Evolutionary conservation across 192 early-diverging fungal species (phyloP).

Genomic region (Coemansia sp.): DNA sequence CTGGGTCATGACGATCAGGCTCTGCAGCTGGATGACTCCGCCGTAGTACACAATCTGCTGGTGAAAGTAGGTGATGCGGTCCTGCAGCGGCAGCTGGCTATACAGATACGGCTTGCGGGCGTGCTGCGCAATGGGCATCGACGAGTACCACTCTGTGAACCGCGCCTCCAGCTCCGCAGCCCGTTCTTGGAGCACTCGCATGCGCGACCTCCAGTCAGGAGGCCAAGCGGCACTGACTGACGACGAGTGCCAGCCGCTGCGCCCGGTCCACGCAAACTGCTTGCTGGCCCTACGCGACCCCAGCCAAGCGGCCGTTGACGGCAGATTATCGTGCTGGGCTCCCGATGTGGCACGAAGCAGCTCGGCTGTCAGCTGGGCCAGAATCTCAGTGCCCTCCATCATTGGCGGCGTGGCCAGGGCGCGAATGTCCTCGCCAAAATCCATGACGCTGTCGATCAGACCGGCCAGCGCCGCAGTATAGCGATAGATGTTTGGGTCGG

Average conservation of each 20-base stretch:
- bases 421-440: conserved; percentile 46
- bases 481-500: conserved; percentile 32
- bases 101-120: conserved; percentile 38
- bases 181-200: conserved; percentile 45
- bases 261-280: conserved; percentile 15
- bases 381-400: conserved; percentile 38
- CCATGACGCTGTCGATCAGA: conserved; percentile 37
- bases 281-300: conserved; percentile 17
- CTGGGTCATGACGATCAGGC: conserved; percentile 37
- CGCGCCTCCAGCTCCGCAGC: conserved; percentile 22
- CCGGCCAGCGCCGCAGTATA: conserved; percentile 39
- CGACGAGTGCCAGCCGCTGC: conserved; percentile 22
- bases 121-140: conserved; percentile 37
- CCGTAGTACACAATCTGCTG: conserved; percentile 51
- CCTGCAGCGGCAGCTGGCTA: conserved; percentile 44
- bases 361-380: conserved; percentile 34
- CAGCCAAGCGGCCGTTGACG: conserved; percentile 33
- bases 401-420: conserved; percentile 34
- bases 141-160: conserved; percentile 47
- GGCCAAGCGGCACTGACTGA: conserved; percentile 34
- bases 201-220: conserved; percentile 51
- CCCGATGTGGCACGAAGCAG: background rate
- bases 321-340: background rate
- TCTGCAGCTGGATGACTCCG: conserved; percentile 46
- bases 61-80: conserved; percentile 48